Evolutionary conservation across 345 rosid species (phyloP).

Genomic region (Syzygium grande): DNA sequence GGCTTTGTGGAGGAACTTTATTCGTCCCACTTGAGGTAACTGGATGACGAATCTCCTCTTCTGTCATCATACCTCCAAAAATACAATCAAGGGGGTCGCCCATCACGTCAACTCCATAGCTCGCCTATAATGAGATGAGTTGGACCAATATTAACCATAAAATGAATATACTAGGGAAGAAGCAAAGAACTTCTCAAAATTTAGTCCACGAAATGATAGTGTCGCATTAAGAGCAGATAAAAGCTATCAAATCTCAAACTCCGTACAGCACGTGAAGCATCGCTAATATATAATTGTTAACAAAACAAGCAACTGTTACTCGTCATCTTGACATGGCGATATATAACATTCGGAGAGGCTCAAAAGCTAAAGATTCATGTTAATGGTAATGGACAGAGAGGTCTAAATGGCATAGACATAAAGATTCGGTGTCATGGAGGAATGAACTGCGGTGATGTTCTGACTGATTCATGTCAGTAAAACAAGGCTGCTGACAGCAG

Average conservation of each 20-base stretch:
- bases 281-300: not conserved
- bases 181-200: not conserved
- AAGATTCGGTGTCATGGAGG: not conserved
- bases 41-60: conserved; percentile 31
- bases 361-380: not conserved
- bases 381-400: not conserved
- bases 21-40: conserved; percentile 5
- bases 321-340: not conserved
- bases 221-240: not conserved
- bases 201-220: not conserved
- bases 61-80: conserved; percentile 25
- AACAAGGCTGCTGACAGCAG: not conserved
- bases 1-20: conserved; percentile 14
- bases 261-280: not conserved
- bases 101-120: conserved; percentile 13
- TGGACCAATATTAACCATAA: not conserved
- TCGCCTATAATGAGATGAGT: conserved; percentile 22
- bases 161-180: not conserved
- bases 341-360: not conserved
- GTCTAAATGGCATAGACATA: not conserved
- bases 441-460: not conserved
- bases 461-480: not conserved
- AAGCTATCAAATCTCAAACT: not conserved
- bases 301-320: not conserved
- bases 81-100: conserved; percentile 48